Base-by-base conservation (phyloP, 306 rosid species). In the Prunus davidiana region DNA sequence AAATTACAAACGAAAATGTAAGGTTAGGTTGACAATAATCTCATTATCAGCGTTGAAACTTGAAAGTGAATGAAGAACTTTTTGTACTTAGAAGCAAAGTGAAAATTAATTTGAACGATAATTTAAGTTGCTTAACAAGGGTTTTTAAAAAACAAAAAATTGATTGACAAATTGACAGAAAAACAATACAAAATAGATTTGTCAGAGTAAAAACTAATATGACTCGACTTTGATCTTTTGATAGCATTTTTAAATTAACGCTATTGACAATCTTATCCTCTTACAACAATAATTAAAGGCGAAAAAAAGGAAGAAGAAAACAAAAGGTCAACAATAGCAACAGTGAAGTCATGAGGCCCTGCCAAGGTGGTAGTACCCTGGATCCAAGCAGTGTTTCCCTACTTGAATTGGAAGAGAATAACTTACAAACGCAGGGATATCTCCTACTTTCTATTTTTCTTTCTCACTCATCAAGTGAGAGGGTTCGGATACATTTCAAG, bases 1-100 rank as follows among this genome's bases (percentile, higher is more conserved):
- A 51, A 15, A 51, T 15, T 51, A 51, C 19, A 45, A 24, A 3
- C 1, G 46, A 25, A 12, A 47, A 15, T 38, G 43, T 6, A 38
- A 20, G 22, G 13, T 16, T 73, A 60, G 45, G 68, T 58, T 27
- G 55, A 6, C 16, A 57, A 43, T 58, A 38, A 30, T 22, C 47
- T 62, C 62, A 51, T 2, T 62, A 16, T 54, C 61, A 62, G 13
- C 46, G 5, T 18, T 74, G 69, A 74, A 47, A 63, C 27, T 32
- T 13, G 61, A 57, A 22, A 11, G 14, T 57, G 27, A 24, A 49
- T 18, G 45, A 20, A 27, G 1, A 46, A 8, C 65, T 46, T 47
- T 63, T 19, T 50, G 38, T 64, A n/a, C 61, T 18, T 63, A 24
- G 20, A 74, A 63, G 71, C 71, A 64, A 74, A 50, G 63, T 19